A percentile compares a stretch with the other conserved stretches of the same genome.
Evolutionary conservation across 2,329 filamentous ascomycete genomes (phyloP).

Genomic region (Boeremia lycopersici): DNA sequence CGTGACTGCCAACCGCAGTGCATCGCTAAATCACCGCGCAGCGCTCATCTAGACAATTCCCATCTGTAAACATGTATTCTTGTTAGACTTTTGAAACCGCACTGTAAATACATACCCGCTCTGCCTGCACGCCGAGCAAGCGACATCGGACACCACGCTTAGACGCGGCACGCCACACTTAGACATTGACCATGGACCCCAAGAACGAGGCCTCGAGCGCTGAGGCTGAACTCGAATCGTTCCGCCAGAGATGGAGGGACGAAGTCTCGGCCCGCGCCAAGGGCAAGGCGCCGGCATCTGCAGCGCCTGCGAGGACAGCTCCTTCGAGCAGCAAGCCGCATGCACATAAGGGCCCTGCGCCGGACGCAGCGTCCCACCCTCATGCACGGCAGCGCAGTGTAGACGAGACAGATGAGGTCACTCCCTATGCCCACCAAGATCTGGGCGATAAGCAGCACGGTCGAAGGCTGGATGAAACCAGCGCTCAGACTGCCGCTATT

Average conservation of each 20-base stretch:
- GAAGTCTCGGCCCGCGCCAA: conserved; percentile 68
- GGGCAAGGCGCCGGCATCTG: conserved; percentile 28
- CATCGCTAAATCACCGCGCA: conserved; percentile 2
- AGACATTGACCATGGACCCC: conserved; percentile 24
- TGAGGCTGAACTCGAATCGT: conserved; percentile 77
- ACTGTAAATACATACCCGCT: conserved; percentile 13
- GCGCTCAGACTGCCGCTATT: conserved; percentile 40
- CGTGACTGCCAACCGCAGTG: conserved; percentile 3
- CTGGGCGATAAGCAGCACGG: conserved; percentile 54
- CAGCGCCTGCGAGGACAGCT: conserved; percentile 20
- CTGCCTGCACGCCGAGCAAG: conserved; percentile 18
- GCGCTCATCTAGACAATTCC: conserved; percentile 6
- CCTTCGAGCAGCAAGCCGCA: conserved; percentile 32
- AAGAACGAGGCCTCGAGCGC: conserved; percentile 38
- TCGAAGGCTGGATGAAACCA: conserved; percentile 51
- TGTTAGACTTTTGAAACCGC: conserved; percentile 21
- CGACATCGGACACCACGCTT: conserved; percentile 38
- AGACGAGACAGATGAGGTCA: conserved; percentile 49
- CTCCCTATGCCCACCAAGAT: conserved; percentile 52
- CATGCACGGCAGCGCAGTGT: conserved; percentile 36
- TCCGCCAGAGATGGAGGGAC: conserved; percentile 83
- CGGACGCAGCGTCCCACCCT: conserved; percentile 25
- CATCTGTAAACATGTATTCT: conserved; percentile 29
- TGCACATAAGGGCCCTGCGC: conserved; percentile 31
- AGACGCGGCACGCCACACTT: conserved; percentile 29